Percentiles rank a stretch among this genome's conserved stretches.
phyloP scores from a whole-genome alignment of 192 early-diverging fungal genomes.

The Ramicandelaber brevisporus region DNA sequence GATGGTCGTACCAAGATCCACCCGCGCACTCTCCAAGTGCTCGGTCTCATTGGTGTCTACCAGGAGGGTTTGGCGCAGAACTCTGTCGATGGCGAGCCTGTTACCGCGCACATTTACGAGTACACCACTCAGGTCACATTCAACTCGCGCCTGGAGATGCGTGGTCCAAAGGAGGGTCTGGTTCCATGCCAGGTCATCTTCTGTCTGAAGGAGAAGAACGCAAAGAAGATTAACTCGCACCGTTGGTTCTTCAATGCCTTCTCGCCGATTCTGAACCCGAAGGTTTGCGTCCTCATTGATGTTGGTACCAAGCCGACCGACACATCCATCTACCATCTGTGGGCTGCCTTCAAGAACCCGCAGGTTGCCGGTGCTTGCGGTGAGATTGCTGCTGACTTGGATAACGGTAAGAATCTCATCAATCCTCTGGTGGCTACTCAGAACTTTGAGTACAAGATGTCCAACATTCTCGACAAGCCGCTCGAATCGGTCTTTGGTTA shows the following conservation, averaged over 20 bases:
- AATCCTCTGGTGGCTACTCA: slow-evolving; percentile 85
- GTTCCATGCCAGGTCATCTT: slow-evolving; percentile 77
- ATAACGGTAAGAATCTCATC: slow-evolving; percentile 36
- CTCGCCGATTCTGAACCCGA: slow-evolving; percentile 50
- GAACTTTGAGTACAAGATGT: slow-evolving; percentile 98
- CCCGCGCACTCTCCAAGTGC: slow-evolving; percentile 43
- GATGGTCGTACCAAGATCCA: slow-evolving; percentile 70
- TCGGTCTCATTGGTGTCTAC: slow-evolving; percentile 56
- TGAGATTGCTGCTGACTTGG: slow-evolving; percentile 72
- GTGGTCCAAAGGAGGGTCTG: slow-evolving; percentile 33
- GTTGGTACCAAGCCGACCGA: slow-evolving; percentile 73
- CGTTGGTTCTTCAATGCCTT: slow-evolving; percentile 96
- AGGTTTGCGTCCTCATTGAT: slow-evolving; percentile 76
- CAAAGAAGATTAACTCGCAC: slow-evolving; percentile 84
- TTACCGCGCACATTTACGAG: slow-evolving; percentile 69
- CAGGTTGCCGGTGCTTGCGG: slow-evolving; percentile 81
- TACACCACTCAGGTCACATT: slow-evolving; percentile 60
- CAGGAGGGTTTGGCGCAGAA: slow-evolving; percentile 45
- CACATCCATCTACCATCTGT: slow-evolving; percentile 72
- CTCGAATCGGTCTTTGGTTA: slow-evolving; percentile 86
- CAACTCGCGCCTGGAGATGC: slow-evolving; percentile 33
- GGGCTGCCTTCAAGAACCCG: slow-evolving; percentile 67
- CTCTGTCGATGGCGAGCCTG: slow-evolving; percentile 36
- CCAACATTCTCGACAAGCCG: slow-evolving; percentile 91
- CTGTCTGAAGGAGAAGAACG: slow-evolving; percentile 82